Percentiles rank a stretch among this genome's conserved stretches.
Evolutionary conservation across 108 stramenopile genomes (phyloP).

Genomic region (Pseudonitzschia multistriata): DNA sequence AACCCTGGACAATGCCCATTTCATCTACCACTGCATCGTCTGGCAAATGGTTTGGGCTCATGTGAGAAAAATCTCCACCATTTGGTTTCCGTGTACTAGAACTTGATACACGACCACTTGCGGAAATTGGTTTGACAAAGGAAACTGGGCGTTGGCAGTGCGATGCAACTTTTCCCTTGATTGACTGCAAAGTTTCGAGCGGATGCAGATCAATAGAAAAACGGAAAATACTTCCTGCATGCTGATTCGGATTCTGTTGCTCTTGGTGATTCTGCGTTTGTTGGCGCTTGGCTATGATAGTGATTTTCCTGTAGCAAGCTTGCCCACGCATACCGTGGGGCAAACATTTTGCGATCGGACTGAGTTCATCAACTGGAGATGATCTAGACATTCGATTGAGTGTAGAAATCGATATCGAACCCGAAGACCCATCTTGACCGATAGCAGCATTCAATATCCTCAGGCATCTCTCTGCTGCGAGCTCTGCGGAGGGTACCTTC

Average conservation of each 20-base stretch:
- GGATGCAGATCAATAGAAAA: conserved; percentile 82
- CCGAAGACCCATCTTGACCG: conserved; percentile 48
- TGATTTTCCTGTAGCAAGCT: conserved; percentile 59
- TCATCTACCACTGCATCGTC: conserved; percentile 70
- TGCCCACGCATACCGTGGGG: conserved; percentile 83
- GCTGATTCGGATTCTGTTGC: conserved; percentile 2
- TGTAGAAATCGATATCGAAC: conserved; percentile 55
- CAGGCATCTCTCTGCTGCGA: conserved; percentile 77
- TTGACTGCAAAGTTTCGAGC: conserved; percentile 73
- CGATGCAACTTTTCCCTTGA: conserved; percentile 64
- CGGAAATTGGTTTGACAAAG: conserved; percentile 53
- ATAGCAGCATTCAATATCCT: conserved; percentile 81
- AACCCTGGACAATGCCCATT: conserved; percentile 70
- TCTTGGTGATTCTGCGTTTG: conserved; percentile 15
- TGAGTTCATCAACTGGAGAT: conserved; percentile 26
- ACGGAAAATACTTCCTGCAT: conserved; percentile 31
- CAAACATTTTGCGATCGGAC: conserved; percentile 41
- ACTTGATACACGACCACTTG: conserved; percentile 46
- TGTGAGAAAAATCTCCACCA: conserved; percentile 7
- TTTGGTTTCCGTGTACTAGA: conserved; percentile 19
- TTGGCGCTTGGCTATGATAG: conserved; percentile 58
- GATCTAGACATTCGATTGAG: conserved; percentile 43
- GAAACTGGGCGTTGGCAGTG: conserved; percentile 47
- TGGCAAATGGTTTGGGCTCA: conserved; percentile 47
- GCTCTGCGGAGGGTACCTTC: conserved; percentile 46